These are phyloP conservation scores for Trametes cinnabarina DNA, from an alignment of 768 basidiomycete species.

Conservation along the genomic window DNA sequence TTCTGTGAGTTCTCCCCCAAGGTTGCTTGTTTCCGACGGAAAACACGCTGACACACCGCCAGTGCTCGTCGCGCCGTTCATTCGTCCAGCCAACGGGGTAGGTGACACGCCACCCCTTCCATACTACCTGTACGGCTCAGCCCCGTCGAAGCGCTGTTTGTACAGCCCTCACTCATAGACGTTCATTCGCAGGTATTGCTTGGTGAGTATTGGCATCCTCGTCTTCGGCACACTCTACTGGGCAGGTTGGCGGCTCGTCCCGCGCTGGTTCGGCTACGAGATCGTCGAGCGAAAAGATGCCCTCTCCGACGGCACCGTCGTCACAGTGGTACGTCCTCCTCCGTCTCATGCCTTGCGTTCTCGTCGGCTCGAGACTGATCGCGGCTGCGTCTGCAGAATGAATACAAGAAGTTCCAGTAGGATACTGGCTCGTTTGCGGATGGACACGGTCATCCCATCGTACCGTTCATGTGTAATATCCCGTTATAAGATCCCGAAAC, in stretches of 20 bases:
- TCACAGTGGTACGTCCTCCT: constrained; percentile 39
- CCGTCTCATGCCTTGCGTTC: neutral
- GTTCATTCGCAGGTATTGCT: constrained; percentile 17
- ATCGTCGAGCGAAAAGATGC: constrained; percentile 46
- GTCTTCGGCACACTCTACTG: constrained; percentile 38
- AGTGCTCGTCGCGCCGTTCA: constrained; percentile 55
- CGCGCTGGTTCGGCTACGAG: constrained; percentile 45
- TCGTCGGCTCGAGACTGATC: no score
- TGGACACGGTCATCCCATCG: no score
- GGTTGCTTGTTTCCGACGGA: no score
- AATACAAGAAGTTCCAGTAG: constrained; percentile 5
- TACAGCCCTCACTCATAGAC: neutral
- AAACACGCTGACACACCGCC: neutral
- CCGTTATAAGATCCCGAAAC: no score
- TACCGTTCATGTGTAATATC: no score
- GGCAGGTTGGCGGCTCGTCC: constrained; percentile 51
- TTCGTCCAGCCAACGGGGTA: constrained; percentile 49
- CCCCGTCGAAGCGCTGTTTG: no score
- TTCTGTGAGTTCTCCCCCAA: constrained; percentile 42
- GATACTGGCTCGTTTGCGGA: no score
- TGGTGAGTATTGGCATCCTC: constrained; percentile 28
- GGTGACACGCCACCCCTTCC: constrained; percentile 53
- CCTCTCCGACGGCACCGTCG: constrained; percentile 50
- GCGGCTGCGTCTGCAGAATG: neutral
- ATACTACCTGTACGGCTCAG: constrained; percentile 10